Evolutionary conservation across 2,329 filamentous ascomycete genomes (phyloP), one percentile per base, ranked within the genome.

Genomic region (Phialocephala sp.): DNA sequence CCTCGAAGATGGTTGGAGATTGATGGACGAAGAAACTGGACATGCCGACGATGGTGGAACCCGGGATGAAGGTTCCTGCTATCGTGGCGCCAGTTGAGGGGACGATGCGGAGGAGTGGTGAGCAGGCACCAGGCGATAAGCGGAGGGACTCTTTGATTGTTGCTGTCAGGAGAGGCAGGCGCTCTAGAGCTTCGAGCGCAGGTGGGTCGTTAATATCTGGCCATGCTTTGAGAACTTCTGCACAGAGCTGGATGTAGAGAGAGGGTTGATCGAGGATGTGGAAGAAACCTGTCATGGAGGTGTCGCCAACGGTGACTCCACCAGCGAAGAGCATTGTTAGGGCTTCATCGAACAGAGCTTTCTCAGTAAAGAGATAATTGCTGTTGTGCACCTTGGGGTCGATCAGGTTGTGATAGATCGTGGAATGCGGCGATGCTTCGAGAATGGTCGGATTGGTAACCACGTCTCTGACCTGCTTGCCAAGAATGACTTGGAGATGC

Each of bases 91-190:
- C 90, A 24, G 84, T 81, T 0, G 81, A 77, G 0, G 91, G 91
- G 0, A 91, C 89, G 59, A 93, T 81, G 65, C 92, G 86, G 77
- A 93, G 91, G 57, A 94, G 81, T 0, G 89, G 87, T 8, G 93
- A 80, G 0, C 90, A 90, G 0, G 89, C 84, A 0, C 91, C 89
- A 0, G 91, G 91, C 74, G 93, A 89, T 71, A 92, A 76, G n/a
- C 91, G 86, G 79, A 94, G 91, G 4, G 89, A 86, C 77, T 94
- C 91, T 74, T 93, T 91, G 72, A 94, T 84, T 58, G 87, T 67
- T 39, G 69, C 69, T 27, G 68, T 69, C 32, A 72, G 37, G 39
- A 68, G 63, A 1, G 77, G 72, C 47, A 82, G 67, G 50, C 73
- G 75, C 63, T 82, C 78, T 18, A 81, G 63, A 3, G 74, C 71